Conservation (phyloP, 441 rosid genomes). For the Euphorbia corollata region DNA sequence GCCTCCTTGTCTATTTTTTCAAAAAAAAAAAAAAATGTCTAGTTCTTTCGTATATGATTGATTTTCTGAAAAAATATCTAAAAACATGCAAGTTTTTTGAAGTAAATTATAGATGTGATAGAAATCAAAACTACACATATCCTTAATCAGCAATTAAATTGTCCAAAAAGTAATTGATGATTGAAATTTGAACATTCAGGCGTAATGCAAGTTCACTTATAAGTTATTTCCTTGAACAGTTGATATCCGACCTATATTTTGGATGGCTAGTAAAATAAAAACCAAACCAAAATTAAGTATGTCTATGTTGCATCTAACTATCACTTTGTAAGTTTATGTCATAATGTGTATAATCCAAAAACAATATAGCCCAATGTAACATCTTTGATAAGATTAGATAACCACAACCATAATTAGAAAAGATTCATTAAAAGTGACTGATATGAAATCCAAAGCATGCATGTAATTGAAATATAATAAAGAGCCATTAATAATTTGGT, state of each 20-base stretch:
- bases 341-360: not conserved
- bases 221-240: not conserved
- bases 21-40: too few relatives aligned
- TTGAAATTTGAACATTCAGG: too few relatives aligned
- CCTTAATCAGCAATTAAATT: not conserved
- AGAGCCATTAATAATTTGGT: not conserved
- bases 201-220: too few relatives aligned
- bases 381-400: not conserved
- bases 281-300: too few relatives aligned
- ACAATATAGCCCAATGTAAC: not conserved
- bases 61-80: too few relatives aligned
- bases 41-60: too few relatives aligned
- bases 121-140: too few relatives aligned
- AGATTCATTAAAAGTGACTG: not conserved
- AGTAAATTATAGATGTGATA: too few relatives aligned
- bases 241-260: conserved; percentile 10
- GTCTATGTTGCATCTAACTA: not conserved
- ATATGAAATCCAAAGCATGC: not conserved
- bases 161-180: too few relatives aligned
- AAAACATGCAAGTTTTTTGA: too few relatives aligned
- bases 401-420: not conserved
- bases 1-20: not conserved
- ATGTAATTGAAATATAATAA: too few relatives aligned
- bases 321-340: not conserved
- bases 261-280: conserved; percentile 1